Evolutionary conservation across 495 filamentous ascomycete species (phyloP).

Genomic region (Daldinia grandis): DNA sequence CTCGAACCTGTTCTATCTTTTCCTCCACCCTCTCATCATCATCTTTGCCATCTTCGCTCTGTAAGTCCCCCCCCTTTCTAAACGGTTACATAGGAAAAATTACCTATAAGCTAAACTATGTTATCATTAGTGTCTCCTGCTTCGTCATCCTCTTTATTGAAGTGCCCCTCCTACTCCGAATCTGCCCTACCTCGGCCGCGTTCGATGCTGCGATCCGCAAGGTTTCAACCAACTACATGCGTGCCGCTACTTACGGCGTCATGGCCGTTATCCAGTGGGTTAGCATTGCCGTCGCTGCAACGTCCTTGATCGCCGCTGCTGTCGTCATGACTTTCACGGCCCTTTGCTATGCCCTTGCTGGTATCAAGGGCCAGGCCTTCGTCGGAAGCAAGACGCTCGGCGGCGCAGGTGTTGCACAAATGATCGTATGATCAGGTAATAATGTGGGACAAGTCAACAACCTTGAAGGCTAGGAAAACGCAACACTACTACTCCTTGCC

Average conservation of each 20-base stretch:
- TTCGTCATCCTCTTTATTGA: constrained; percentile 96
- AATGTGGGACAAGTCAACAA: constrained; percentile 1
- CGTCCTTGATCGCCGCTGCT: constrained; percentile 85
- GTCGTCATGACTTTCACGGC: constrained; percentile 80
- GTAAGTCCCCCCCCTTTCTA: constrained; percentile 60
- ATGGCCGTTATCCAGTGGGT: constrained; percentile 88
- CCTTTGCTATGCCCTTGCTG: constrained; percentile 84
- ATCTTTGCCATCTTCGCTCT: constrained; percentile 85
- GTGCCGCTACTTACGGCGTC: constrained; percentile 84
- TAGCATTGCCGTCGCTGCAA: constrained; percentile 68
- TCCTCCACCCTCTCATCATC: constrained; percentile 68
- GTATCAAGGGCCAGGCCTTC: constrained; percentile 90
- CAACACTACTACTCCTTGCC: not conserved
- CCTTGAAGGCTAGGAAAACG: constrained; percentile 2
- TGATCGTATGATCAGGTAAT: constrained; percentile 80
- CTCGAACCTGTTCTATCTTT: constrained; percentile 75
- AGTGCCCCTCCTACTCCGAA: constrained; percentile 93
- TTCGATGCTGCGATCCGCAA: constrained; percentile 92
- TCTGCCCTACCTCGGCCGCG: constrained; percentile 90
- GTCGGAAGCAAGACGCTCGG: constrained; percentile 96
- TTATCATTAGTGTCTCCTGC: constrained; percentile 68
- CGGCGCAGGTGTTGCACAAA: constrained; percentile 93
- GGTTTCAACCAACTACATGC: constrained; percentile 96
- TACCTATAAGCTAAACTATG: constrained; percentile 23
- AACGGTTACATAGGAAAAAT: not conserved